Conservation (phyloP, 805 yeast species). For the Suhomyces tanzawaensis region DNA sequence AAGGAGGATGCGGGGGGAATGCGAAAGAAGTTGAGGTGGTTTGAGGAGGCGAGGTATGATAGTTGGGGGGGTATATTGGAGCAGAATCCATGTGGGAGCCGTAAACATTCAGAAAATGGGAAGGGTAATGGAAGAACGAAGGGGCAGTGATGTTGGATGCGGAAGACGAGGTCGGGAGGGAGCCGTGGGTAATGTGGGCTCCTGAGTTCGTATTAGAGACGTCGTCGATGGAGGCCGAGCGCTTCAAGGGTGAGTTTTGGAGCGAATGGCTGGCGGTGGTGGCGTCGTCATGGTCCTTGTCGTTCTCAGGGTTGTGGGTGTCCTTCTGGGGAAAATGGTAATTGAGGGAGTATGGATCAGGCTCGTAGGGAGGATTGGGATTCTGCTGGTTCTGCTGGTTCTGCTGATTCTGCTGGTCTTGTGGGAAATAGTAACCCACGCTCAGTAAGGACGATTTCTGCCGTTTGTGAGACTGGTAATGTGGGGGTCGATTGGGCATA, state of each 20-base stretch:
- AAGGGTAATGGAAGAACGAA: constrained; percentile 14
- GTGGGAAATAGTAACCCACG: constrained; percentile 25
- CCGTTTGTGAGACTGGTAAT: constrained; percentile 31
- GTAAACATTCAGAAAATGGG: constrained; percentile 8
- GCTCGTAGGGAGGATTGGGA: constrained; percentile 8
- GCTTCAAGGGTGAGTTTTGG: constrained; percentile 14
- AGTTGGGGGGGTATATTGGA: constrained; percentile 4
- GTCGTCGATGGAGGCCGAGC: constrained; percentile 7
- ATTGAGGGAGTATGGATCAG: constrained; percentile 14
- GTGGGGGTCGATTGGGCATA: constrained; percentile 9
- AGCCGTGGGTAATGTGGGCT: constrained; percentile 1
- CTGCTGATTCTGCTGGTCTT: constrained; percentile 5
- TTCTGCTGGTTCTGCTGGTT: constrained; percentile 7
- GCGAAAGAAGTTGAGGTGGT: constrained; percentile 6
- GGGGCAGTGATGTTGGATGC: constrained; percentile 8
- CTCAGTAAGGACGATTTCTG: constrained; percentile 36
- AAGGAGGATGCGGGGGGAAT: constrained; percentile 7
- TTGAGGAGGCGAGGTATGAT: constrained; percentile 4
- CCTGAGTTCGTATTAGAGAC: constrained; percentile 1
- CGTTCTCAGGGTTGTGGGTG: constrained; percentile 5
- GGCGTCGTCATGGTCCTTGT: constrained; percentile 4
- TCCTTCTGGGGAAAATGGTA: constrained; percentile 21
- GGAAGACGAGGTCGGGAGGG: constrained; percentile 1
- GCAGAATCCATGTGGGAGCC: constrained; percentile 4
- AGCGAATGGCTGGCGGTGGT: constrained; percentile 6